Conservation (phyloP, 2,329 filamentous ascomycete genomes). For the Cladophialophora chaetospira region DNA sequence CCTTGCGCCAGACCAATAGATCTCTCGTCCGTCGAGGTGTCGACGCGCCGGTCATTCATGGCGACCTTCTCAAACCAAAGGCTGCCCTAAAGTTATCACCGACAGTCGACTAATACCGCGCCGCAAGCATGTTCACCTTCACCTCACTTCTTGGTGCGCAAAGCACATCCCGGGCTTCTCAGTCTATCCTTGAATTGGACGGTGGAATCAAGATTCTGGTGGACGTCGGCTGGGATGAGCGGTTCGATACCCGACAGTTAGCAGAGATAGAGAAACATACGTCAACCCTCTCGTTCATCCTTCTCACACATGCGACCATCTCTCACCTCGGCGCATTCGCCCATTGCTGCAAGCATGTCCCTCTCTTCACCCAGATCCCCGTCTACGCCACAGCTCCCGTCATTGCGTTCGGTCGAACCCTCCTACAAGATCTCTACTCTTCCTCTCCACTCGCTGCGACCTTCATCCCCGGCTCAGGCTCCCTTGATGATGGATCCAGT, state of each 20-base stretch:
- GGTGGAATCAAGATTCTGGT: slow-evolving; percentile 94
- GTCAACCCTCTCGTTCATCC: slow-evolving; percentile 86
- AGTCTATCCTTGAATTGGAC: slow-evolving; percentile 95
- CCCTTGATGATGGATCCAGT: slow-evolving; percentile 41
- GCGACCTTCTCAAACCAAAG: background rate
- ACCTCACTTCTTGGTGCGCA: slow-evolving; percentile 89
- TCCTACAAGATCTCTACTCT: slow-evolving; percentile 88
- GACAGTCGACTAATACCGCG: background rate
- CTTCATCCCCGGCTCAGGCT: slow-evolving; percentile 62
- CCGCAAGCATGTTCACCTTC: slow-evolving; percentile 84
- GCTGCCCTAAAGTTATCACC: background rate
- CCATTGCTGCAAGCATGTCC: slow-evolving; percentile 96
- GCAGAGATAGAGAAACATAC: slow-evolving; percentile 89
- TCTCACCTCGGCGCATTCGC: slow-evolving; percentile 91
- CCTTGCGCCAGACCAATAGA: background rate
- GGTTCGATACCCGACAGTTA: slow-evolving; percentile 79
- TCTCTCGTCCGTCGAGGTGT: background rate
- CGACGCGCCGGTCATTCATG: slow-evolving; percentile 11
- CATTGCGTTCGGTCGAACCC: slow-evolving; percentile 85
- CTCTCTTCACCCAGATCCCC: slow-evolving; percentile 86
- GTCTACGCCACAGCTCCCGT: slow-evolving; percentile 94
- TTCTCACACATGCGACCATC: slow-evolving; percentile 90
- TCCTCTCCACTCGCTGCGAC: slow-evolving; percentile 87
- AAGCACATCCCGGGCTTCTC: slow-evolving; percentile 74
- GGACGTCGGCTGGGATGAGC: slow-evolving; percentile 94